These are phyloP conservation scores for Hypoxylon subgilvum DNA, from an alignment of 495 filamentous ascomycete genomes.

Conservation along the genomic window DNA sequence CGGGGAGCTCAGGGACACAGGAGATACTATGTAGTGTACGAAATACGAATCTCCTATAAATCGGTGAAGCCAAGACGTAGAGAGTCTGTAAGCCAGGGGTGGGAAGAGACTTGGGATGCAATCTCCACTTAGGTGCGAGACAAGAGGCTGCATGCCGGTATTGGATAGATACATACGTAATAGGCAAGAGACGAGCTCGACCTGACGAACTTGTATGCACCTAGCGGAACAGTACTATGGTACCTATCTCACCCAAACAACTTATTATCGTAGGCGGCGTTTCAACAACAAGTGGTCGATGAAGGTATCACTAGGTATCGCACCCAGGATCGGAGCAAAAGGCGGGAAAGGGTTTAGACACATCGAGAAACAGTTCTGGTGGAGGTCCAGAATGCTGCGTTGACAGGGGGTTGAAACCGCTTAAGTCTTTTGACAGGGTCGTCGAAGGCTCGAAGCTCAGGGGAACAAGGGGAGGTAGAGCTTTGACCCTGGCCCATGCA, in stretches of 20 bases:
- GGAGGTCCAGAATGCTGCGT: constrained; percentile 33
- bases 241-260: constrained; percentile 1
- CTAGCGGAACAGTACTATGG: background rate
- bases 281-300: constrained; percentile 28
- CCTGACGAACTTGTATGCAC: constrained; percentile 4
- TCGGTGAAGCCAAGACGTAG: constrained; percentile 23
- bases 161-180: background rate
- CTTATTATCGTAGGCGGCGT: constrained; percentile 17
- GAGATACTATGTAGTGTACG: constrained; percentile 37
- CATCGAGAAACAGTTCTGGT: constrained; percentile 22
- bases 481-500: constrained; percentile 27
- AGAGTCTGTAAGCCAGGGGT: constrained; percentile 21
- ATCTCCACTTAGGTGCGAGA: constrained; percentile 29
- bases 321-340: constrained; percentile 28
- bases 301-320: constrained; percentile 33
- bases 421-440: constrained; percentile 16
- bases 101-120: constrained; percentile 32
- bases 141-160: constrained; percentile 12
- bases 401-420: constrained; percentile 31
- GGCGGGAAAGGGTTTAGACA: constrained; percentile 34
- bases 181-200: background rate
- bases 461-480: constrained; percentile 13
- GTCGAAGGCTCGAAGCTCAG: background rate
- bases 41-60: too few species aligned
- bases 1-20: constrained; percentile 28